Evolutionary conservation across 768 basidiomycete species (phyloP), one percentile per base, ranked within the genome.

Genomic region (Tulasnella sp.): DNA sequence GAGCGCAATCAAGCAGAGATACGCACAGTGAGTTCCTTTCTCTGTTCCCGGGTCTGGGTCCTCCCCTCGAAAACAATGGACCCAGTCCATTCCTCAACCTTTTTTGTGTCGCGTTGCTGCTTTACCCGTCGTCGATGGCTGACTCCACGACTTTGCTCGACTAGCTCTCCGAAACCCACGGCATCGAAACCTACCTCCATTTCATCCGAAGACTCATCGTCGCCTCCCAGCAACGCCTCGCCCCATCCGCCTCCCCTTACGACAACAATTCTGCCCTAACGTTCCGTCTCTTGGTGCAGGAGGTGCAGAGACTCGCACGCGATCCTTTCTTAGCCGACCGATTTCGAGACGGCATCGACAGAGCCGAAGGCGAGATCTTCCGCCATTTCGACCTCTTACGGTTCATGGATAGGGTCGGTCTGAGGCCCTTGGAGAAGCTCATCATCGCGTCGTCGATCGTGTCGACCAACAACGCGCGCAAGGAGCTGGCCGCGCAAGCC

Each of bases 111-210:
- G 35, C 35, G 35, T 5, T 35, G 42, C 51, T 42, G 73, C 39
- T n/a, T n/a, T 46, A 74, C 71, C 70, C 69, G 37, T 39, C 73
- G 44, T 80, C 67, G 73, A 4, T 44, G 16, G n/a, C 35, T 42
- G 18, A 37, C 80, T 82, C 74, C 79, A 74, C 79, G 77, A 29
- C 67, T 5, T 35, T 79, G 78, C 75, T 71, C 51, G 67, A 71
- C 85, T n/a, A 99, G 97, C 90, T 99, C 82, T 94, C 95, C 80
- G 96, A 98, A 84, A 93, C 96, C 83, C 95, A 99, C 88, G 96
- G 96, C 78, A 89, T 95, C 82, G 96, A 98, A 85, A 98, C 96
- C 78, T 98, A 98, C 86, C 89, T 95, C 80, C 96, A 99, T 85
- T 98, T 98, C 87, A 94, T 99, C 81, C 94, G 96, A 80, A 92